Evolutionary conservation across 2,329 filamentous ascomycete genomes (phyloP), one percentile per base, ranked within the genome.

Genomic region (Colletotrichum eleusines): DNA sequence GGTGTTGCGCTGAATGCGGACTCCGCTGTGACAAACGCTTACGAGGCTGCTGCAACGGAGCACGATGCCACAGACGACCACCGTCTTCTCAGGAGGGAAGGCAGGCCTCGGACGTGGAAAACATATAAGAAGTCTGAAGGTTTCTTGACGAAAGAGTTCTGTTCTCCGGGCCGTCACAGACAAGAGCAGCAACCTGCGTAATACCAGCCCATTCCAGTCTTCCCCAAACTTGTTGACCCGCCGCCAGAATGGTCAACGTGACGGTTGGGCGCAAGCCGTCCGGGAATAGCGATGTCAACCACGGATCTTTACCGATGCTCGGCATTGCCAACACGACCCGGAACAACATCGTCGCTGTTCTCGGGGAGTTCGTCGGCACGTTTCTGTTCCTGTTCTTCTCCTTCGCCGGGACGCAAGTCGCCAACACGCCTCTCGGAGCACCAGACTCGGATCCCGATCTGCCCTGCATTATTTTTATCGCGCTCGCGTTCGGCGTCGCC

Each of bases 351-450:
- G 78, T 84, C 53, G 81, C 84, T n/a, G 76, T 82, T 42, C 72
- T 85, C 28, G 84, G 83, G 67, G 86, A 87, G 77, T 86, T 88
- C 58, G 82, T 84, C 73, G 86, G 86, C 65, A 87, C 86, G 1
- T 87, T 87, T 72, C 80, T 87, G 77, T 88, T 87, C 76, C 80
- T 88, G 0, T 82, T 87, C 58, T 78, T 83, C 64, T 74, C 81
- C 44, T 84, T 81, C 67, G 78, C 81, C 23, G 81, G 82, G 35
- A 76, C 82, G 0, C 80, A 83, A 68, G 79, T 81, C 18, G 81
- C 80, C 48, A 72, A 69, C 28, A 69, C 61, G 4, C 61, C 68
- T 5, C 20, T 23, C 14, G 54, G 67, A n/a, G 33, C 33, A 7
- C 28, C 51, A 2, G 51, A 44, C 12, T 51, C 59, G 5, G 23